phyloP scores from a whole-genome alignment of 192 early-diverging fungal genomes.

The Entomortierella parvispora region DNA sequence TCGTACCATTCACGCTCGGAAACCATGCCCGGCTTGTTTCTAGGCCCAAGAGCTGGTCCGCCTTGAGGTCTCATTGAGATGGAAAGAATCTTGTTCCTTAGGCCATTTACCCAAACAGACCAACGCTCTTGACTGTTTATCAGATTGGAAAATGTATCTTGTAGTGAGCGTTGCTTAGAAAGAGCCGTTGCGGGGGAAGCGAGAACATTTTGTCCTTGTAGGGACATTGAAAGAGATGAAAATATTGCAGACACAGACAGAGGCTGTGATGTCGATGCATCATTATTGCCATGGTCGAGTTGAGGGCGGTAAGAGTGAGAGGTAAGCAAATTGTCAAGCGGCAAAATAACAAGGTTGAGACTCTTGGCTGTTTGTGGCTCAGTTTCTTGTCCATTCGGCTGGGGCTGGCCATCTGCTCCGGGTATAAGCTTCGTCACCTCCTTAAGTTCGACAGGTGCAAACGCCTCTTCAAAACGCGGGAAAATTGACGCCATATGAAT shows the following conservation, averaged over 20 bases:
- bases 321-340: constrained; percentile 17
- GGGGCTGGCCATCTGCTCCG: neutral
- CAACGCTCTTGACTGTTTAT: constrained; percentile 35
- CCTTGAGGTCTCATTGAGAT: constrained; percentile 44
- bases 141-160: constrained; percentile 12
- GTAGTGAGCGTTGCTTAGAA: neutral
- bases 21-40: constrained; percentile 28
- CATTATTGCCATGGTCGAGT: no score
- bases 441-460: neutral
- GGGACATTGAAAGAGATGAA: neutral
- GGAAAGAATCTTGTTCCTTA: constrained; percentile 43
- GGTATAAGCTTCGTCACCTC: neutral
- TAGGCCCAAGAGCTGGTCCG: constrained; percentile 36
- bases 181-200: neutral
- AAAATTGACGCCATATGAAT: constrained; percentile 36
- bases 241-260: neutral
- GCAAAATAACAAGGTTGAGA: constrained; percentile 35
- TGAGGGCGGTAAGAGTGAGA: neutral
- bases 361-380: constrained; percentile 10
- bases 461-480: constrained; percentile 25
- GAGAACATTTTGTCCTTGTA: constrained; percentile 10
- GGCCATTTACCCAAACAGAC: constrained; percentile 22
- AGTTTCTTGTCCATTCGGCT: constrained; percentile 10
- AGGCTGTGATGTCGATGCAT: neutral
- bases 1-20: constrained; percentile 42